Conservation (phyloP, 2,329 filamentous ascomycete species). For the Calonectria leucothoes region DNA sequence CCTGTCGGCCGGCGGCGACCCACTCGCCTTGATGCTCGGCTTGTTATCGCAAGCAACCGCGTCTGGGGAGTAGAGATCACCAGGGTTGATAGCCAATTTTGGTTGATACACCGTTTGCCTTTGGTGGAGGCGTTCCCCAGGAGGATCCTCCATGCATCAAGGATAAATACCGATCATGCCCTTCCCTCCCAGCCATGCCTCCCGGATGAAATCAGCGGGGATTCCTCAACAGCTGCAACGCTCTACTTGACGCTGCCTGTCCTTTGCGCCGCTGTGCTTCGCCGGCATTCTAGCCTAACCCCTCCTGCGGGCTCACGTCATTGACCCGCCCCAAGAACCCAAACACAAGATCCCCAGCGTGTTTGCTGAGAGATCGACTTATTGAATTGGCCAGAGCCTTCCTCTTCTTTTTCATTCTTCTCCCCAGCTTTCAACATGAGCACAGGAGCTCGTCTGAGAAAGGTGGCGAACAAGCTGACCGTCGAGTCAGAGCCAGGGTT, state of each 20-base stretch:
- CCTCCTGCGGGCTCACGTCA: slow-evolving; percentile 31
- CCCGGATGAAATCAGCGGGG: slow-evolving; percentile 28
- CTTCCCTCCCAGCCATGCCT: slow-evolving; percentile 27
- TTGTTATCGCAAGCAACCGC: slow-evolving; percentile 37
- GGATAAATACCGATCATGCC: slow-evolving; percentile 35
- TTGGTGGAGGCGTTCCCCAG: slow-evolving; percentile 10
- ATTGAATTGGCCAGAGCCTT: neutral
- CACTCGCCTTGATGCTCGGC: slow-evolving; percentile 27
- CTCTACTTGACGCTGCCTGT: slow-evolving; percentile 19
- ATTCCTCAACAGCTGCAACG: slow-evolving; percentile 18
- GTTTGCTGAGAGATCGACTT: neutral
- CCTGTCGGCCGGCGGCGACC: slow-evolving; percentile 36
- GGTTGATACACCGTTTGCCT: slow-evolving; percentile 10
- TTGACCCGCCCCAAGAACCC: slow-evolving; percentile 22
- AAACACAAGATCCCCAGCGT: neutral
- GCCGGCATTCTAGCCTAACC: slow-evolving; percentile 22
- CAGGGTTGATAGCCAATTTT: slow-evolving; percentile 19
- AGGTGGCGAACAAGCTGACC: slow-evolving; percentile 70
- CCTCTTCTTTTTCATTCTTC: neutral
- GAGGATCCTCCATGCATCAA: slow-evolving; percentile 9
- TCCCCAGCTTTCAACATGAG: slow-evolving; percentile 34
- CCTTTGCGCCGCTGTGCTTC: slow-evolving; percentile 1
- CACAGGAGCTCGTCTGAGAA: slow-evolving; percentile 52
- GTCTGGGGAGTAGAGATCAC: slow-evolving; percentile 28
- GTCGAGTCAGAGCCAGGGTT: slow-evolving; percentile 83